Percentiles rank a stretch among this genome's conserved stretches.
Conservation (phyloP, 768 basidiomycete species). For the Phanerochaete sordida region DNA sequence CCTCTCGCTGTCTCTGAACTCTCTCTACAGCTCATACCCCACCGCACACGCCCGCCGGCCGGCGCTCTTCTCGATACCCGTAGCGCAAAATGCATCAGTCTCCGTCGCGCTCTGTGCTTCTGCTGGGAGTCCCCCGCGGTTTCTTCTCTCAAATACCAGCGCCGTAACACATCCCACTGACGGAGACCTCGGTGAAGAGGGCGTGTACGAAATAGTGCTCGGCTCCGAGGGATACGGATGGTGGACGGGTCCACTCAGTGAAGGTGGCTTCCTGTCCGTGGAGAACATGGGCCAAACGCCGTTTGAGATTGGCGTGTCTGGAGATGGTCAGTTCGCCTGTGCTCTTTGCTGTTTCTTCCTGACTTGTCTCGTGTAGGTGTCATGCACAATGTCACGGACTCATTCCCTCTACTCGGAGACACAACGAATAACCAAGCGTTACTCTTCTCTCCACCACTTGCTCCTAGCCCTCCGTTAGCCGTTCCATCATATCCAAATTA, state of each 20-base stretch:
- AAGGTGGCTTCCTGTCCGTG: slow-evolving; percentile 53
- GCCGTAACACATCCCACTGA: slow-evolving; percentile 34
- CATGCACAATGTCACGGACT: slow-evolving; percentile 41
- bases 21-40: slow-evolving; percentile 12
- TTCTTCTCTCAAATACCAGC: slow-evolving; percentile 57
- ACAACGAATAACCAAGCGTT: slow-evolving; percentile 71
- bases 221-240: slow-evolving; percentile 42
- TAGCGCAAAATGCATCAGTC: slow-evolving; percentile 23
- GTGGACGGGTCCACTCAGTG: slow-evolving; percentile 43
- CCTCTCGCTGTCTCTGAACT: slow-evolving; percentile 14
- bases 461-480: slow-evolving; percentile 27
- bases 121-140: slow-evolving; percentile 36
- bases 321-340: slow-evolving; percentile 18
- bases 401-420: slow-evolving; percentile 63
- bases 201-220: slow-evolving; percentile 47
- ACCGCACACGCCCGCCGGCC: slow-evolving; percentile 14
- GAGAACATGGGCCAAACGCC: slow-evolving; percentile 36
- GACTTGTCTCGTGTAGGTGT: slow-evolving; percentile 32
- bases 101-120: slow-evolving; percentile 31
- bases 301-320: slow-evolving; percentile 60
- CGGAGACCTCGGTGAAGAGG: slow-evolving; percentile 29
- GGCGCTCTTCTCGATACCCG: slow-evolving; percentile 25
- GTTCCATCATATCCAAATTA: slow-evolving; percentile 71
- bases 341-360: not conserved
- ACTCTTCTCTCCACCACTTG: slow-evolving; percentile 60